Base-by-base conservation (phyloP, 768 basidiomycete genomes). In the Tylopilus felleus region DNA sequence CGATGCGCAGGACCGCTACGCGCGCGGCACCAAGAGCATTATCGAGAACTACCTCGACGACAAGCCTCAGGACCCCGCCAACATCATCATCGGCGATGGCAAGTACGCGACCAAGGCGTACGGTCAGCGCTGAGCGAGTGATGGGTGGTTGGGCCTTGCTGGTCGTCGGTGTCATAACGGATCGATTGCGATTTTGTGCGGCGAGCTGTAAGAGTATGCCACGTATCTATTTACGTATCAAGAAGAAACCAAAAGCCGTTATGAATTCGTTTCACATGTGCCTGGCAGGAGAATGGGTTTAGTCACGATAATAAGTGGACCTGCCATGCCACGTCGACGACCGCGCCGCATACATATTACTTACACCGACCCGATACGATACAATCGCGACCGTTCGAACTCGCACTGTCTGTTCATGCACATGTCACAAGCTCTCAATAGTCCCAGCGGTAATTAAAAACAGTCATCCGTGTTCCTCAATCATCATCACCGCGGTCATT, bases 1-100 rank as follows among this genome's bases (percentile, higher is more conserved):
- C 56, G 93, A 95, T 64, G 92, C 93, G 2, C 93, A 95, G 74
- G 80, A 77, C 27, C 87, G 93, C 45, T 96, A 97, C 67, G 92
- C 92, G 16, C 71, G 73, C 42, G 91, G 90, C 14, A 77, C 82
- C 25, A 82, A 74, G 74, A 76, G 73, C 59, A 92, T 93, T 67
- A 75, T 92, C 51, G 77, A 84, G 52, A 86, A 88, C 71, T 93
- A 84, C 74, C 63, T 90, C 56, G 65, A 65, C 14, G 73, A 69
- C 56, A 83, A 85, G 69, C 68, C 78, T 1, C 93, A 96, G 71
- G 83, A 88, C 8, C 81, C 85, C 0, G 81, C 78, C 56, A 90
- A 95, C 75, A 71, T 97, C 72, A 97, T 95, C 65, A 79, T 93
- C 52, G 84, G 82, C 31, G 59, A 19, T 41, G 85, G 86, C 69